phyloP scores from a whole-genome alignment of 2,329 filamentous ascomycete genomes.

The Colletotrichum tofieldiae region DNA sequence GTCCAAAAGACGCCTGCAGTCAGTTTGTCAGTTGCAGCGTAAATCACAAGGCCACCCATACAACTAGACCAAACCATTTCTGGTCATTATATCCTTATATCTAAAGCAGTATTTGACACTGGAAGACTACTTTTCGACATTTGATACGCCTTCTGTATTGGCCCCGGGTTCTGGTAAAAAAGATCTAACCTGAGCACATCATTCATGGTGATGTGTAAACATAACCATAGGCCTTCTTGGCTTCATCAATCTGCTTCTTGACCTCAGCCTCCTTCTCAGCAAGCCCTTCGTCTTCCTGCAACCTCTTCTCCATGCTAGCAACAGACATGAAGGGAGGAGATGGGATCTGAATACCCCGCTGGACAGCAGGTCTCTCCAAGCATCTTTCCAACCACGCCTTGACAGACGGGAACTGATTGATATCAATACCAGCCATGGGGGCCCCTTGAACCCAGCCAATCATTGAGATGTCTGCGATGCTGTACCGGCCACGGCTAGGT shows the following conservation, averaged over 20 bases:
- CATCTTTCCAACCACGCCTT: conserved; percentile 78
- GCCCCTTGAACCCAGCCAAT: conserved; percentile 76
- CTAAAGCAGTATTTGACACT: no score
- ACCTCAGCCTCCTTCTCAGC: conserved; percentile 59
- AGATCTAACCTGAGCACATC: no score
- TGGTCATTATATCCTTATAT: no score
- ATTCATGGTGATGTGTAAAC: conserved; percentile 51
- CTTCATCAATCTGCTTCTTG: conserved; percentile 50
- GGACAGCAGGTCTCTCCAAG: conserved; percentile 70
- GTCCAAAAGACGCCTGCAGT: no score
- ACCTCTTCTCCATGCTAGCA: conserved; percentile 54
- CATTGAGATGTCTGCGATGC: conserved; percentile 80
- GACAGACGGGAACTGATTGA: conserved; percentile 76
- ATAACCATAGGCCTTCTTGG: conserved; percentile 50
- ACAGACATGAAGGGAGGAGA: conserved; percentile 58
- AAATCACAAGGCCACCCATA: no score
- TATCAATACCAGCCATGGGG: conserved; percentile 74
- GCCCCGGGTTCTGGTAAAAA: background rate
- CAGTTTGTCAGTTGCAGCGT: no score
- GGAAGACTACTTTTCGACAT: no score
- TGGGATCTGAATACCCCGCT: conserved; percentile 77
- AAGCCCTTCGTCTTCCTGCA: conserved; percentile 63
- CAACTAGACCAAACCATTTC: no score
- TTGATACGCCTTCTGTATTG: background rate
- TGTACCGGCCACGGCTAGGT: conserved; percentile 68